These are phyloP conservation scores for Pseudocercospora musae DNA, from an alignment of 2,329 filamentous ascomycete genomes.

Conservation along the genomic window DNA sequence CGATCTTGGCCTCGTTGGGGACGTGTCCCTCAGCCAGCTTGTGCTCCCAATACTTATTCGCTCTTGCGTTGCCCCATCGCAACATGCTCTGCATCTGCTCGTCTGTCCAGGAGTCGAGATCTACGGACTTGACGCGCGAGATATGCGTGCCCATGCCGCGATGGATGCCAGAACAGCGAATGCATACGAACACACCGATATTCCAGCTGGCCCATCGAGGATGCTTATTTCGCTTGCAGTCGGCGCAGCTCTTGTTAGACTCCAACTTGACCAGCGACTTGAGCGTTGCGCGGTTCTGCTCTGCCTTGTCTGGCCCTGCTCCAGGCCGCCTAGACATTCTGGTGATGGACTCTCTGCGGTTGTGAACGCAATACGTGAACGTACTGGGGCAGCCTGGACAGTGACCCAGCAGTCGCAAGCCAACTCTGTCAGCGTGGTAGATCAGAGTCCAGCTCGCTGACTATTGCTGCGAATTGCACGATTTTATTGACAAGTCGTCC, in stretches of 20 bases:
- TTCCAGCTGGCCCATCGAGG: constrained; percentile 99
- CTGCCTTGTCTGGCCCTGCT: constrained; percentile 73
- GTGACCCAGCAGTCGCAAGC: not conserved
- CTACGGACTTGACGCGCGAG: constrained; percentile 95
- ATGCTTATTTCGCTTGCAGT: constrained; percentile 99
- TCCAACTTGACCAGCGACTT: constrained; percentile 94
- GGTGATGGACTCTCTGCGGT: constrained; percentile 7
- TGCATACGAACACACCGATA: constrained; percentile 93
- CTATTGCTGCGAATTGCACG: not conserved
- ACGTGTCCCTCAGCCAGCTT: constrained; percentile 89
- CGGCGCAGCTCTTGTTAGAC: constrained; percentile 91
- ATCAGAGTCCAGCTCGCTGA: not conserved
- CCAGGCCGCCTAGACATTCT: constrained; percentile 79
- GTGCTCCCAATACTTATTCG: constrained; percentile 98
- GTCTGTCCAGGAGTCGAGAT: constrained; percentile 97
- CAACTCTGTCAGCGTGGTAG: not conserved
- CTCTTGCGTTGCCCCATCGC: constrained; percentile 91
- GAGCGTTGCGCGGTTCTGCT: constrained; percentile 89
- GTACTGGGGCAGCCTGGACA: not conserved
- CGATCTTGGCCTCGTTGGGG: constrained; percentile 95
- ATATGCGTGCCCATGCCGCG: constrained; percentile 99
- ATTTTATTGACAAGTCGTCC: not conserved
- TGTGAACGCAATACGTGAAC: not conserved
- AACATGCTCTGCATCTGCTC: constrained; percentile 93
- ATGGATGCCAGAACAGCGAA: constrained; percentile 94